These are phyloP conservation scores for Erodium maritimum DNA, from an alignment of 345 rosid species.

Conservation along the genomic window DNA sequence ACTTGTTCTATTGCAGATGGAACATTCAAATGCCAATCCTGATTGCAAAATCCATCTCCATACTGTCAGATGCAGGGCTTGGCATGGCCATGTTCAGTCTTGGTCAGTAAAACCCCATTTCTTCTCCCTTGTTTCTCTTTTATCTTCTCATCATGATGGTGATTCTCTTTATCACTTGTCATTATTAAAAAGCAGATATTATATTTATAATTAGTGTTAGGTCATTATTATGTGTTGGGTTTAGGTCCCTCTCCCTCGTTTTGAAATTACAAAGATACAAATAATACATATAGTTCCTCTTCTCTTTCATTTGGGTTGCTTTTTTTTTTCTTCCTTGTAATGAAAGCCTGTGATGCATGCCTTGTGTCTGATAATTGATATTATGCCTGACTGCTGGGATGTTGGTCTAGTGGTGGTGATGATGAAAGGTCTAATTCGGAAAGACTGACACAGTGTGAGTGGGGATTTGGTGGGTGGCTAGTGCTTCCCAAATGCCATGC, in stretches of 20 bases:
- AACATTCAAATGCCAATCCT: constrained; percentile 87
- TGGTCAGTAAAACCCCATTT: constrained; percentile 47
- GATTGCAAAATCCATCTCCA: constrained; percentile 88
- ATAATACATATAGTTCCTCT: too few relatives aligned
- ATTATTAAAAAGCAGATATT: constrained; percentile 28
- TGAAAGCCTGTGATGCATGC: not conserved
- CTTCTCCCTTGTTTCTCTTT: not conserved
- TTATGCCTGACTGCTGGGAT: not conserved
- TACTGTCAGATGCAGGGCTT: constrained; percentile 99
- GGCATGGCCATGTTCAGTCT: constrained; percentile 99
- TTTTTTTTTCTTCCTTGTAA: not conserved
- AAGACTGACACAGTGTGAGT: not conserved
- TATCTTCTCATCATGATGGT: not conserved
- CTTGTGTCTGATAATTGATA: constrained; percentile 7
- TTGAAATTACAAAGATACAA: too few relatives aligned
- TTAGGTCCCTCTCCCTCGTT: too few relatives aligned
- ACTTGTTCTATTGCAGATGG: constrained; percentile 50
- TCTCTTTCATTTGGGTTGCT: not conserved
- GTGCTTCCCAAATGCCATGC: not conserved
- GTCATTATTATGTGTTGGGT: constrained; percentile 10
- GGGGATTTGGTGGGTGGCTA: not conserved
- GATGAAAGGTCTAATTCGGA: constrained; percentile 6
- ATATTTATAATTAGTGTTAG: constrained; percentile 9
- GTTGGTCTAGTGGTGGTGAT: constrained; percentile 15
- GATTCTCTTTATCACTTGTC: constrained; percentile 10